These are phyloP conservation scores for Tuber aestivum DNA, from an alignment of 495 filamentous ascomycete species.

Conservation along the genomic window DNA sequence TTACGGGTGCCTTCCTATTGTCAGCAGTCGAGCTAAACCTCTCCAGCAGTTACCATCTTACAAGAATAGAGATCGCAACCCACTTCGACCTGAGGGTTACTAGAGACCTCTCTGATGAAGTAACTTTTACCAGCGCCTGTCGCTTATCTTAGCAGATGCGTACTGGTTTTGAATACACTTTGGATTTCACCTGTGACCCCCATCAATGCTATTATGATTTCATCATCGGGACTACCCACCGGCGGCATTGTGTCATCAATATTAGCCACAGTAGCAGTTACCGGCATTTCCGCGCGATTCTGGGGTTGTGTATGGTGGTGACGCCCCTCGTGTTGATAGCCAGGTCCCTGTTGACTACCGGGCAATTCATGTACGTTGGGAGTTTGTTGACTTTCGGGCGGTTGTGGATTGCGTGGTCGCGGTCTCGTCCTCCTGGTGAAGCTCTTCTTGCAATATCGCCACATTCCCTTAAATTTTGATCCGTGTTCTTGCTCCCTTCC, in stretches of 20 bases:
- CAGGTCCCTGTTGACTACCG: too few species aligned
- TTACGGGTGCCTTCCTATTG: constrained; percentile 28
- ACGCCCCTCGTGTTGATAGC: too few species aligned
- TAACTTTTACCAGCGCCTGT: constrained; percentile 46
- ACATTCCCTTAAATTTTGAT: neutral
- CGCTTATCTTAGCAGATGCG: neutral
- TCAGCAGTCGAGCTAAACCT: neutral
- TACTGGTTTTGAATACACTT: neutral
- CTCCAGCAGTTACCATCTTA: neutral
- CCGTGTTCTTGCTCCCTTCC: neutral
- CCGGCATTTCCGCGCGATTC: neutral
- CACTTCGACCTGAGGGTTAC: constrained; percentile 23
- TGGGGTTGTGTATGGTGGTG: neutral
- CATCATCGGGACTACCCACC: neutral
- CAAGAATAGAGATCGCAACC: constrained; percentile 31
- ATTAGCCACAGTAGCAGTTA: neutral
- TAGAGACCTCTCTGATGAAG: constrained; percentile 43
- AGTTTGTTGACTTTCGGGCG: too few species aligned
- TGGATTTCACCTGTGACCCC: constrained; percentile 40
- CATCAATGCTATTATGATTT: constrained; percentile 45
- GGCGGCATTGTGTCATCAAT: neutral
- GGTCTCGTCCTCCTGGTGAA: neutral
- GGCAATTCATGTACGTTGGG: too few species aligned
- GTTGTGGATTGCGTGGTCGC: too few species aligned
- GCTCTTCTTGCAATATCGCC: neutral